A percentile compares a stretch with the other conserved stretches of the same genome.
Evolutionary conservation across 306 rosid species (phyloP).

Genomic region (Quercus aquifolioides): DNA sequence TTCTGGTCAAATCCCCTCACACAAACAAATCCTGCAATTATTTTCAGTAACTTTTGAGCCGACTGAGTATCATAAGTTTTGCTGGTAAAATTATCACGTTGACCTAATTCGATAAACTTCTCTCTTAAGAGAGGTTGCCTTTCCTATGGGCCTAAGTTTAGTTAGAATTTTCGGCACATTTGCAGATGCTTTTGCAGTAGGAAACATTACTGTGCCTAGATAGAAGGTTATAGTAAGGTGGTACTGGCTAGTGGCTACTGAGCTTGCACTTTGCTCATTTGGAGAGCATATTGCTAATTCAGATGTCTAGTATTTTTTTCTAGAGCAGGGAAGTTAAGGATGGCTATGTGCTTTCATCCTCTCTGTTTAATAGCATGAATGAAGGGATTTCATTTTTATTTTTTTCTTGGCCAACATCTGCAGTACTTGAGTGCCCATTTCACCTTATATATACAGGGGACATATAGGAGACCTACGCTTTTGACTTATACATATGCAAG

Average conservation of each 20-base stretch:
- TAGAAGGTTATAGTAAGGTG: background rate
- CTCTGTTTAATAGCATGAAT: background rate
- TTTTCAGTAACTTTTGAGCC: slow-evolving; percentile 1
- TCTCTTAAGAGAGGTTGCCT: background rate
- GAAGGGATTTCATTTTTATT: background rate
- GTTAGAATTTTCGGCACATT: background rate
- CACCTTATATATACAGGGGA: background rate
- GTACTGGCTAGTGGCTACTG: background rate
- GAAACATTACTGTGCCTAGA: background rate
- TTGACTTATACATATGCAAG: background rate
- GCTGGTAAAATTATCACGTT: background rate
- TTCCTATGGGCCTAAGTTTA: background rate
- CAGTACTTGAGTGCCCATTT: background rate
- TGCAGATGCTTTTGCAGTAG: background rate
- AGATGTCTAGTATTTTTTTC: background rate
- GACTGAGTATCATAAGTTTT: background rate
- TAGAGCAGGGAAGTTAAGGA: background rate
- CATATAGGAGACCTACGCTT: background rate
- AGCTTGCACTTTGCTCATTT: background rate
- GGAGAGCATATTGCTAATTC: background rate
- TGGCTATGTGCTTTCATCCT: background rate
- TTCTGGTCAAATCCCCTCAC: slow-evolving; percentile 80
- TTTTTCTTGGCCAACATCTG: background rate
- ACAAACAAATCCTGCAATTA: slow-evolving; percentile 74
- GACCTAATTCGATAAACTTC: background rate